Percentiles rank a stretch among this genome's conserved stretches.
Evolutionary conservation across 2,329 filamentous ascomycete genomes (phyloP).

Genomic region (Colletotrichum scovillei): DNA sequence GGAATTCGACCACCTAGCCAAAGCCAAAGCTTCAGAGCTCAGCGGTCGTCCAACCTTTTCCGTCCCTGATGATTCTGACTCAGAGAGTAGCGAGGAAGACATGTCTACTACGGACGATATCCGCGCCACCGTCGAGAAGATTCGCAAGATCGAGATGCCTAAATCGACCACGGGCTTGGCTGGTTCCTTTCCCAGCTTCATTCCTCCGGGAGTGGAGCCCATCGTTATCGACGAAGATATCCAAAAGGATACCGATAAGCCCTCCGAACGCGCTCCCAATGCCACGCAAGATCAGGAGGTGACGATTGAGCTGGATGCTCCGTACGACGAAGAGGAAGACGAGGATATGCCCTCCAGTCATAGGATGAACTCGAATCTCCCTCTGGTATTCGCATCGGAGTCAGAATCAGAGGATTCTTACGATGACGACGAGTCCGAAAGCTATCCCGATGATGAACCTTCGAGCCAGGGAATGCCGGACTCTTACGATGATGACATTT

Average conservation of each 20-base stretch:
- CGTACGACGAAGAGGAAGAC: conserved; percentile 18
- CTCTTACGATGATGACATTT: conserved; percentile 24
- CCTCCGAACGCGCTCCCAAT: background rate
- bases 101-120: conserved; percentile 40
- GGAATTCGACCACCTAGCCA: conserved; percentile 39
- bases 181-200: background rate
- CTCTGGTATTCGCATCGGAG: background rate
- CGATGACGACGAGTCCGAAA: background rate
- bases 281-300: background rate
- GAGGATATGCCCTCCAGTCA: background rate
- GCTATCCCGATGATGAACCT: conserved; percentile 8
- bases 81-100: conserved; percentile 46
- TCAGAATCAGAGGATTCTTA: conserved; percentile 6
- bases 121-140: conserved; percentile 12
- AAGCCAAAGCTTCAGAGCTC: background rate
- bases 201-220: background rate
- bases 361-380: background rate
- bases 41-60: conserved; percentile 42
- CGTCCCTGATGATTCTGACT: conserved; percentile 56
- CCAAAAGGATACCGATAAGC: background rate
- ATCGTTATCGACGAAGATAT: conserved; percentile 3
- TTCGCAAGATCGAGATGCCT: conserved; percentile 6
- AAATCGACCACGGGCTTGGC: background rate
- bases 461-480: background rate
- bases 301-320: conserved; percentile 12